Evolutionary conservation across 805 yeast genomes (phyloP).

Genomic region (Spathaspora arborariae): DNA sequence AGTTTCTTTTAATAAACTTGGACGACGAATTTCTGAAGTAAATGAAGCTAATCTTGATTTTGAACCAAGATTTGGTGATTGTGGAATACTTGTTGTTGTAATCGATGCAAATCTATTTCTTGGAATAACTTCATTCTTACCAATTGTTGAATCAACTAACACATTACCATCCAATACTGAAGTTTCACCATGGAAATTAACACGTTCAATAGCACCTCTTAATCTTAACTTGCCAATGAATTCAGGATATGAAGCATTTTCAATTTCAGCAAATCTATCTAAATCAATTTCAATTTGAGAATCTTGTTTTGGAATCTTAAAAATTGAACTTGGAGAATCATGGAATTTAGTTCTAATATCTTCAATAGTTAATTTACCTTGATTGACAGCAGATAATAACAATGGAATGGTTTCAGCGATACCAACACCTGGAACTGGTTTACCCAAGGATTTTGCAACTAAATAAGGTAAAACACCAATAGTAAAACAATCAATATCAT

Average conservation of each 20-base stretch:
- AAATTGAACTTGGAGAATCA: constrained; percentile 76
- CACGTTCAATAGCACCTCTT: constrained; percentile 87
- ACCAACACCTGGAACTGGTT: constrained; percentile 62
- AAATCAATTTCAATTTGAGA: constrained; percentile 78
- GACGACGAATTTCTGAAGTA: constrained; percentile 30
- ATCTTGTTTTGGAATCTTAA: constrained; percentile 78
- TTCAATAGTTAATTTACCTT: constrained; percentile 64
- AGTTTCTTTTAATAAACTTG: constrained; percentile 33
- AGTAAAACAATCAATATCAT: constrained; percentile 78
- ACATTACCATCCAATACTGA: constrained; percentile 81
- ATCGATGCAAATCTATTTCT: constrained; percentile 41
- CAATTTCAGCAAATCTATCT: constrained; percentile 57
- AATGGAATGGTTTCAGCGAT: constrained; percentile 78
- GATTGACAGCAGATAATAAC: constrained; percentile 73
- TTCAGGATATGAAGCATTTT: constrained; percentile 24
- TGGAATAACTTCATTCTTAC: constrained; percentile 50
- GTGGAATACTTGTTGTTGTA: constrained; percentile 23
- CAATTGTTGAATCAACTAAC: constrained; percentile 56
- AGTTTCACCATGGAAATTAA: constrained; percentile 71
- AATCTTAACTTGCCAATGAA: constrained; percentile 33
- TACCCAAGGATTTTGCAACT: constrained; percentile 62
- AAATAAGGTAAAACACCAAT: constrained; percentile 76
- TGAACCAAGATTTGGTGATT: constrained; percentile 30
- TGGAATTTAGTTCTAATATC: constrained; percentile 74
- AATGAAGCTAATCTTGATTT: constrained; percentile 32